Evolutionary conservation across 805 yeast genomes (phyloP), one percentile per base, ranked within the genome.

Genomic region (Candida arabinofermentans): DNA sequence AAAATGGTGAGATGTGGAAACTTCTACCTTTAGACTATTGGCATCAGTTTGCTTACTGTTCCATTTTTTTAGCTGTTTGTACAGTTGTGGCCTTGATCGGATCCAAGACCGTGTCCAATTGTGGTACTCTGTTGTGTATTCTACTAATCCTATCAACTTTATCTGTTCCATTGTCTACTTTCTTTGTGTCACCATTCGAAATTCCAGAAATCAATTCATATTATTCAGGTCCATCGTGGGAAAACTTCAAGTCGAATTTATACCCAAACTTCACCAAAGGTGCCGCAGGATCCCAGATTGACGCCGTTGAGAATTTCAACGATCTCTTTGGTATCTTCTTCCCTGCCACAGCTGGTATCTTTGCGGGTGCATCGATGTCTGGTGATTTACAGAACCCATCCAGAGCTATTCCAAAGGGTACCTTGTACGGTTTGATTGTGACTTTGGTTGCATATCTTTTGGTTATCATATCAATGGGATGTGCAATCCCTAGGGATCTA

Each of bases 331-430:
- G 98, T 3, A 86, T 93, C 34, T 88, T 93, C 60, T 93, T 93
- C 68, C 97, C 99, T 9, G 96, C 99, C 1, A 91, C 99, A 0
- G 96, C 98, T 6, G 99, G 99, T 43, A 90, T 93, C 22, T 83
- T 93, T 62, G 98, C 99, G 2, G 99, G 99, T 14, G 97, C 99
- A 2, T 86, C 96, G 19, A 93, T 93, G 99, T 88, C 96, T 31
- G 98, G 99, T 16, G 96, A 89, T 53, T 71, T 93, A 48, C 68
- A 75, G 42, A 80, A 75, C 41, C 99, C 99, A 0, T 87, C 96
- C 0, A 79, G 76, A 54, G 79, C 95, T 1, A 93, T 93, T 35
- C 99, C 99, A 0, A 73, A 75, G 46, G 99, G 99, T n/a, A 93
- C 99, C 0, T 62, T 93, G 22, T 77, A 81, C 70, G 99, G 98